These are phyloP conservation scores for Phytophthora capsici DNA, from an alignment of 352 stramenopile species.

Conservation along the genomic window DNA sequence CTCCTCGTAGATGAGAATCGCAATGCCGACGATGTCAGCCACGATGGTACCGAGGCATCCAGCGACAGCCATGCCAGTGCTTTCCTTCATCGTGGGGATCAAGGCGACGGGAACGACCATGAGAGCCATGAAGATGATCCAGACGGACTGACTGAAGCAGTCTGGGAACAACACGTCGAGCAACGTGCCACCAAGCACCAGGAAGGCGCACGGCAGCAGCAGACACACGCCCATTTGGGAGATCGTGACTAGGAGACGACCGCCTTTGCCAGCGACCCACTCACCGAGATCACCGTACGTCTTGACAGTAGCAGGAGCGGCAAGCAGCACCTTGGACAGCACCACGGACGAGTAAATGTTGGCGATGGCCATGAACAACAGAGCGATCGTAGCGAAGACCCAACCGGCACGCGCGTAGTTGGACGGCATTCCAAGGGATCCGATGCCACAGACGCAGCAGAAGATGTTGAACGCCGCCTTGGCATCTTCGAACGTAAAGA, in stretches of 20 bases:
- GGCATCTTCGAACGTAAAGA: constrained; percentile 39
- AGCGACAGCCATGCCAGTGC: constrained; percentile 26
- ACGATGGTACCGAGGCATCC: constrained; percentile 36
- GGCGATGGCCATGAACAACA: constrained; percentile 36
- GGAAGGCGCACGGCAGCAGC: constrained; percentile 32
- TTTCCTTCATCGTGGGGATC: constrained; percentile 39
- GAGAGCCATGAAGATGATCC: constrained; percentile 42
- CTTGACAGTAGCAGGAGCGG: constrained; percentile 23
- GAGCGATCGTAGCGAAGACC: constrained; percentile 27
- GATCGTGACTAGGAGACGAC: constrained; percentile 22
- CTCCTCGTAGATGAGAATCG: constrained; percentile 25
- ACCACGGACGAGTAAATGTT: constrained; percentile 38
- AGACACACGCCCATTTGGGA: constrained; percentile 37
- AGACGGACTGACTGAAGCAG: constrained; percentile 33
- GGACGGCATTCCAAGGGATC: constrained; percentile 37
- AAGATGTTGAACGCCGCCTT: constrained; percentile 38
- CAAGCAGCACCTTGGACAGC: constrained; percentile 31
- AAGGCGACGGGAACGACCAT: constrained; percentile 30
- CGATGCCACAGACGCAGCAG: constrained; percentile 38
- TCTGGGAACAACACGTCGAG: constrained; percentile 38
- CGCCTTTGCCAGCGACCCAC: constrained; percentile 32
- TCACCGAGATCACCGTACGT: constrained; percentile 39
- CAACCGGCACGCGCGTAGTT: constrained; percentile 38
- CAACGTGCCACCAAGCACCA: constrained; percentile 30
- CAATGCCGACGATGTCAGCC: constrained; percentile 31